phyloP scores from a whole-genome alignment of 306 rosid genomes.

The Castanea mollissima region DNA sequence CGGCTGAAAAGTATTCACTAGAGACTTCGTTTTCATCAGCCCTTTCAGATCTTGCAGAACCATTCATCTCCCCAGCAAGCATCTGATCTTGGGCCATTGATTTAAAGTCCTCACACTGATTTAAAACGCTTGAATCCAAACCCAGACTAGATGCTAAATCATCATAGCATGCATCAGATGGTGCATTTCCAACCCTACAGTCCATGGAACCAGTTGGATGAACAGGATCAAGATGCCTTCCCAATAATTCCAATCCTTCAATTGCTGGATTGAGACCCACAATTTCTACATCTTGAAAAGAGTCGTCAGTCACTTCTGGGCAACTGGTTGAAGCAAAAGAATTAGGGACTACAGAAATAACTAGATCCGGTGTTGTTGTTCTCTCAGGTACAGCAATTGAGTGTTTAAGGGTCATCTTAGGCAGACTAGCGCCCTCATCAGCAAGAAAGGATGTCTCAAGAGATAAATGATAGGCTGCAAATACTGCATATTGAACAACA shows the following conservation, averaged over 20 bases:
- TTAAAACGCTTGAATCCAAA: conserved; percentile 26
- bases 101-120: conserved; percentile 40
- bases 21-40: conserved; percentile 61
- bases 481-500: conserved; percentile 84
- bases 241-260: conserved; percentile 40
- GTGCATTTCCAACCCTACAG: conserved; percentile 28
- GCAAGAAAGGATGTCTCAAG: conserved; percentile 97
- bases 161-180: conserved; percentile 32
- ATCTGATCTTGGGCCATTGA: conserved; percentile 33
- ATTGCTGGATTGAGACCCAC: conserved; percentile 36
- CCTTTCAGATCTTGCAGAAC: conserved; percentile 37
- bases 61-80: conserved; percentile 45
- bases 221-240: conserved; percentile 31
- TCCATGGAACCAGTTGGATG: conserved; percentile 39
- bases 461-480: conserved; percentile 98
- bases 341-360: conserved; percentile 31
- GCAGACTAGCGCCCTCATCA: conserved; percentile 97
- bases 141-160: conserved; percentile 40
- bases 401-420: conserved; percentile 54
- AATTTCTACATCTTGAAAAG: conserved; percentile 29
- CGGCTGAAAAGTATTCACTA: conserved; percentile 76
- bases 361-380: conserved; percentile 36
- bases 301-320: conserved; percentile 39
- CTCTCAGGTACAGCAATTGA: conserved; percentile 40
- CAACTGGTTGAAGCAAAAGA: conserved; percentile 30